Base-by-base conservation (phyloP, 106 monocot genomes). In the Dioscorea dumetorum region DNA sequence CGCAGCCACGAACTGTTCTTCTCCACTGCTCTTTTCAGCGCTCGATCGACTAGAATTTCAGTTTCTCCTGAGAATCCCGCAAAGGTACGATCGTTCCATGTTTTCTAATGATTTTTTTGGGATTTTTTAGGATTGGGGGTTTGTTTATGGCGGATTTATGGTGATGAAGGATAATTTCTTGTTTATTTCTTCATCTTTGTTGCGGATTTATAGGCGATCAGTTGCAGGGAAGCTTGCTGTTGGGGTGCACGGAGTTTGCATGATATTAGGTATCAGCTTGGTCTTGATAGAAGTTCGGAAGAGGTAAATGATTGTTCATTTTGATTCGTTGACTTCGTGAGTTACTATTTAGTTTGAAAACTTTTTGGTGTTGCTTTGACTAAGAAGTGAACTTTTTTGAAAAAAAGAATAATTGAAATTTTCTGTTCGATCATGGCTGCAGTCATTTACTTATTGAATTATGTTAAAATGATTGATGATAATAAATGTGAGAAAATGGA, bases 151-250 rank as follows among this genome's bases (percentile, higher is more conserved):
- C n/a, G 16, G 18, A n/a, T 64, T 4, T 17, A 3, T 13, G 16
- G 10, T 14, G 18, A 7, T 7, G 31, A 0, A 28, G 24, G 19
- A 21, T 14, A 3, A 41, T 60, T 58, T 35, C 23, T 50, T 58
- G 9, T 48, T 22, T 60, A 32, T 50, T 35, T 33, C 22, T 9
- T 33, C 56, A 8, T 56, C 19, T 28, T 81, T 49, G 23, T 75
- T 75, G 77, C 81, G 74, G 54, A 77, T 81, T 72, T 72, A 74
- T 81, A 85, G 85, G 81, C 81, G 34, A 74, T 74, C 67, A 70
- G 22, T 77, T 71, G 63, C 33, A 76, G 80, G 69, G 80, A 72
- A 68, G 61, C 58, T 19, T 60, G n/a, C 31, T 57, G 17, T 14
- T 72, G 74, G 77, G 66, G 80, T 51, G 71, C 60, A 18, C 73